Conservation (phyloP, 2,329 filamentous ascomycete species). For the Colletotrichum agaves region DNA sequence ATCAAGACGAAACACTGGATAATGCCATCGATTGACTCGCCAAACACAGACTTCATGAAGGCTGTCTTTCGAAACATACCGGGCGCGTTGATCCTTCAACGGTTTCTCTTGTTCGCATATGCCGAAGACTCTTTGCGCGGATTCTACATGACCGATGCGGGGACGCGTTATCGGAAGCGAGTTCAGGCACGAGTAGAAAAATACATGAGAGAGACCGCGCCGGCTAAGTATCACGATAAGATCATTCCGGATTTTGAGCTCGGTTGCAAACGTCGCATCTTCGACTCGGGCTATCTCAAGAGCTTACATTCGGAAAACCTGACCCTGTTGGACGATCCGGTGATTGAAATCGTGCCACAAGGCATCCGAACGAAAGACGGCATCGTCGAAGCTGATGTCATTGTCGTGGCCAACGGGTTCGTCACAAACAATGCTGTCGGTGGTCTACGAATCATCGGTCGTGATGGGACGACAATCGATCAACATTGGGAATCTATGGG, state of each 20-base stretch:
- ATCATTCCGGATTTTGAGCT: constrained; percentile 71
- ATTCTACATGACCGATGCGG: constrained; percentile 47
- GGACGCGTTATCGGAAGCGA: constrained; percentile 46
- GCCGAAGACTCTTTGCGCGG: constrained; percentile 51
- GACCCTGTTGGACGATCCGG: constrained; percentile 57
- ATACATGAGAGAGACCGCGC: constrained; percentile 57
- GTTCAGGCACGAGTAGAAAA: constrained; percentile 52
- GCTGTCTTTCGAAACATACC: constrained; percentile 59
- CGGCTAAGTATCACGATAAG: constrained; percentile 69
- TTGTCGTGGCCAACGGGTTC: constrained; percentile 72
- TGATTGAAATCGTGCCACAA: constrained; percentile 57
- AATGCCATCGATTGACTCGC: constrained; percentile 45
- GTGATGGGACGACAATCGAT: constrained; percentile 59
- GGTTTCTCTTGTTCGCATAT: constrained; percentile 54
- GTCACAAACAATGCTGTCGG: constrained; percentile 64
- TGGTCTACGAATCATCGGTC: constrained; percentile 63
- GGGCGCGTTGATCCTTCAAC: constrained; percentile 52
- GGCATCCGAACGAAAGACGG: constrained; percentile 51
- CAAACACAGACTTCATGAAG: constrained; percentile 37
- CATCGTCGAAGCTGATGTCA: constrained; percentile 65
- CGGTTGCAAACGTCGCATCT: constrained; percentile 73
- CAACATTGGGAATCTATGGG: constrained; percentile 68
- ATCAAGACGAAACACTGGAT: constrained; percentile 57
- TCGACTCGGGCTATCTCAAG: constrained; percentile 65
- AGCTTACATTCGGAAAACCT: constrained; percentile 62